phyloP scores from a whole-genome alignment of 306 rosid genomes.

The Sophora flavescens region DNA sequence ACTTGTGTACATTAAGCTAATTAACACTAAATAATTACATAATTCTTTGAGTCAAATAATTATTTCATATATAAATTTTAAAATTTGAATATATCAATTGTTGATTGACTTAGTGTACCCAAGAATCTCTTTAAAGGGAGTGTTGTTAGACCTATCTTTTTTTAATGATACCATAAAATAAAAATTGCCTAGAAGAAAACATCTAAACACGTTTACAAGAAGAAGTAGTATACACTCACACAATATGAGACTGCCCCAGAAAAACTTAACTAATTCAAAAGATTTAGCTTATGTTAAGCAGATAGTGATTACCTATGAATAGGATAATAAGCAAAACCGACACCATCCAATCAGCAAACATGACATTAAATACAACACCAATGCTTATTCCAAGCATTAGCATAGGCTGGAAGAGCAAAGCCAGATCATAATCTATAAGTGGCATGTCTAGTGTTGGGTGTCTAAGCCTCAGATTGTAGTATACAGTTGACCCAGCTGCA shows the following conservation, averaged over 20 bases:
- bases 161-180: no score
- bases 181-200: no score
- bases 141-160: no score
- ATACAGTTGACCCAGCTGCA: conserved; percentile 82
- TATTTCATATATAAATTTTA: no score
- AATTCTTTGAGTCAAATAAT: no score
- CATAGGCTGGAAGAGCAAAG: conserved; percentile 89
- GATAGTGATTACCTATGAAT: conserved; percentile 62
- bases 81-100: no score
- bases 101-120: no score
- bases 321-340: conserved; percentile 79
- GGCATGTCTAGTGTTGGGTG: conserved; percentile 85
- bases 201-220: not conserved
- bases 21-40: no score
- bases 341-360: conserved; percentile 94
- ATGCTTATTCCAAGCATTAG: conserved; percentile 89
- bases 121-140: no score
- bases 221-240: not conserved
- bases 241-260: not conserved
- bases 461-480: conserved; percentile 75
- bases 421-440: conserved; percentile 81
- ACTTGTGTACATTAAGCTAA: no score
- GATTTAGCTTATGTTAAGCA: not conserved
- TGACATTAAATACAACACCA: conserved; percentile 84
- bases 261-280: not conserved